A percentile compares a stretch with the other conserved stretches of the same genome.
Conservation (phyloP, 305 asterid species). For the Plantago lanceolata region DNA sequence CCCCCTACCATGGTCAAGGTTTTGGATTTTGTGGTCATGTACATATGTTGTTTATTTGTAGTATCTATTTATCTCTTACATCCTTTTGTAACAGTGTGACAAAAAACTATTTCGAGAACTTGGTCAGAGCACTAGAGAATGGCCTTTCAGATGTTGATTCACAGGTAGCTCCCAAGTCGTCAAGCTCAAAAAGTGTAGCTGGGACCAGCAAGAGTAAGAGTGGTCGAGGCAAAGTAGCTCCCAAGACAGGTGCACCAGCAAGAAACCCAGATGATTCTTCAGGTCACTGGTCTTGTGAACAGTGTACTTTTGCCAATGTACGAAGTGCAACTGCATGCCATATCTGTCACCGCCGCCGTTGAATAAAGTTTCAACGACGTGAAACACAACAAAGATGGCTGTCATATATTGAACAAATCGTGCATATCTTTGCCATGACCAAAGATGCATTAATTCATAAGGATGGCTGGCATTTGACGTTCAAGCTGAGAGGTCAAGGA, state of each 20-base stretch:
- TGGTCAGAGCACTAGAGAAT: conserved; percentile 84
- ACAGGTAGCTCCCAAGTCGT: conserved; percentile 36
- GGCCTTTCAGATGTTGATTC: conserved; percentile 86
- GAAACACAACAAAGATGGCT: background rate
- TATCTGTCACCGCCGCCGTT: conserved; percentile 49
- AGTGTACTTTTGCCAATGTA: conserved; percentile 8
- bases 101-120: conserved; percentile 80
- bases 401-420: no score
- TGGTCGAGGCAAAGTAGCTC: conserved; percentile 53
- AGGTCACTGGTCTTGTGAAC: conserved; percentile 16
- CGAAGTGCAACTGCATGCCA: conserved; percentile 48
- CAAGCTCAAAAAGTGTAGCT: conserved; percentile 41
- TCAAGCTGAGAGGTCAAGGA: background rate
- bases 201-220: conserved; percentile 68
- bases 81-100: conserved; percentile 58
- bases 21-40: background rate
- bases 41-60: background rate
- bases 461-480: background rate
- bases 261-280: conserved; percentile 45
- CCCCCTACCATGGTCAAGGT: no score
- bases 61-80: background rate
- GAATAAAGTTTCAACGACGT: background rate
- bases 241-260: conserved; percentile 22
- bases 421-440: background rate
- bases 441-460: background rate